Evolutionary conservation across 495 filamentous ascomycete species (phyloP), one percentile per base, ranked within the genome.

Genomic region (Tuber melanosporum): DNA sequence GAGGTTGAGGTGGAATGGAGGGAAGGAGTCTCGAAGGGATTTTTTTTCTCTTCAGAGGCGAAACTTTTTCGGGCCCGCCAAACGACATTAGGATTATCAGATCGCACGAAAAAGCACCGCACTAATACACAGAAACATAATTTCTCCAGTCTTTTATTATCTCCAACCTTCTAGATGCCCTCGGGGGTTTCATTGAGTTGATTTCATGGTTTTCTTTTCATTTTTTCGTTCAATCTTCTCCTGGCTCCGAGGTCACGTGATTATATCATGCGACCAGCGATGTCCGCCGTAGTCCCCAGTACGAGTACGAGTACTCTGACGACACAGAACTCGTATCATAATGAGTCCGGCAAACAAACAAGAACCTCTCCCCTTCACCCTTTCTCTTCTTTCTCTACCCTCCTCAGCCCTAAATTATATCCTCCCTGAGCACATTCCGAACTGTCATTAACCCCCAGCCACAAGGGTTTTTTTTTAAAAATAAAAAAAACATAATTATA

Each of bases 41-140:
- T 66, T 80, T 80, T 78, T 80, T 80, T 73, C 71, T 71, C 44
- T 32, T 73, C 76, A 76, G 74, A 74, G 77, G 78, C 49, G 78
- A 80, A 80, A 76, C 78, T 71, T 76, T 78, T 78, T 78, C 57
- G 57, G 12, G 32, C 14, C 57, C 26, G 5, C 57, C 57, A 66
- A 66, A 66, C 57, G 3, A 14, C 57, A 36, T 26, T 36, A 66
- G 14, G 26, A 14, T 17, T 17, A 66, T 36, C 57, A 10, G 26
- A 36, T 15, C 2, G 57, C 5, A 22, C 5, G 26, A 66, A 36
- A 62, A 22, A 36, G 26, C 5, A 8, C 0, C 26, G 36, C 26
- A 66, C 14, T 19, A 66, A 66, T 66, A 36, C 57, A 66, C 57
- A 66, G 26, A 66, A 66, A 66, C 36, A 17, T 36, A 36, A 2